Base-by-base conservation (phyloP, 2,329 filamentous ascomycete species). In the Colletotrichum sp. region DNA sequence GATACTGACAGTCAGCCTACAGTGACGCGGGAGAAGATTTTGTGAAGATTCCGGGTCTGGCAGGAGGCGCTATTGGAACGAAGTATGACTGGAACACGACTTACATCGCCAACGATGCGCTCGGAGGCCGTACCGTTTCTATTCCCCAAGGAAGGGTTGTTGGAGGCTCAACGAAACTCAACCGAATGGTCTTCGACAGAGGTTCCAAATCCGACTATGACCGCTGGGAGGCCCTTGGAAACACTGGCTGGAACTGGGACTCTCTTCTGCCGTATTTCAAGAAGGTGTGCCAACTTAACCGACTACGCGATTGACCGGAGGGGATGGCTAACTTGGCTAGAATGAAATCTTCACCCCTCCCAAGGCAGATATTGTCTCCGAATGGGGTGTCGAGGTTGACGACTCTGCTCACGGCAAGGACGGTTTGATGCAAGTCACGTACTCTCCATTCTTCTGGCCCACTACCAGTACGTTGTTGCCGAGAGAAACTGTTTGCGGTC, bases 201-300 rank as follows among this genome's bases (percentile, higher is more conserved):
- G 82, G 81, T 2, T 81, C 82, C 1, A 74, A 77, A 0, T 74
- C 76, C 3, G 82, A 83, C 48, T 83, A 83, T 55, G 79, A 86
- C 59, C 79, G 82, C 4, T 87, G 85, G 85, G 83, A 83, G 52
- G 79, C 78, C 0, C 75, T 86, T 2, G 85, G 84, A 0, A 86
- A 86, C 32, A 75, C 79, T 0, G 80, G 83, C 0, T 87, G 85
- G 85, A 82, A 82, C 4, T 87, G 84, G 82, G 79, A 83, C n/a
- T 79, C 71, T 4, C 78, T 85, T 16, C 67, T 83, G 4, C 78
- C 81, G 7, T 83, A 83, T 63, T 83, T 83, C 63, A 82, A 79
- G 68, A 83, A 83, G 75, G 80, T 79, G 34, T 28, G 30, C 7
- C n/a, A 52, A 21, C 43, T 7, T 7, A 7, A 18, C 9, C 6